Evolutionary conservation across 164 flowering plant species (phyloP).

Genomic region (Tetracentron sinense): DNA sequence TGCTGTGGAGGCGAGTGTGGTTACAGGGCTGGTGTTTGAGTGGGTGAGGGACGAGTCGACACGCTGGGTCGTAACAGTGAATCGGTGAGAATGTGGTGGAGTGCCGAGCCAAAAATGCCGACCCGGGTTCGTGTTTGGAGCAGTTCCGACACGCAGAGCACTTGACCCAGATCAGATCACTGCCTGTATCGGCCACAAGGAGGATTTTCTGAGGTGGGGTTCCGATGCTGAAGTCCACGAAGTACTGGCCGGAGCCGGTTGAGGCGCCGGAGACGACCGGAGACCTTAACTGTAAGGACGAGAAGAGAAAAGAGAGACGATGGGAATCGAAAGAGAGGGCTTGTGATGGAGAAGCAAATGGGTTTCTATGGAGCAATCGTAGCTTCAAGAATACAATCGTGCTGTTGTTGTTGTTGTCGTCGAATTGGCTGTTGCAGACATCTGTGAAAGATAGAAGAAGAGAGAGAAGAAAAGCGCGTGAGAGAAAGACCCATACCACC

Average conservation of each 20-base stretch:
- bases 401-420: neutral
- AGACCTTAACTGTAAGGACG: neutral
- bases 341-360: conserved; percentile 4
- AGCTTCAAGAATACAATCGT: conserved; percentile 11
- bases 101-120: conserved; percentile 52
- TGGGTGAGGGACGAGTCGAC: conserved; percentile 47
- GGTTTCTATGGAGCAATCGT: conserved; percentile 15
- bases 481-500: neutral
- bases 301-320: conserved; percentile 11
- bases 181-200: conserved; percentile 75
- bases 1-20: conserved; percentile 51
- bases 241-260: conserved; percentile 27
- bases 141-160: conserved; percentile 71
- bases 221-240: conserved; percentile 52
- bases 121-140: conserved; percentile 28
- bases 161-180: conserved; percentile 69
- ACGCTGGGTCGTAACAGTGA: conserved; percentile 50
- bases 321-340: conserved; percentile 9
- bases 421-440: conserved; percentile 2
- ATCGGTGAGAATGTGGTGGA: conserved; percentile 54
- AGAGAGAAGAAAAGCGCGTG: neutral
- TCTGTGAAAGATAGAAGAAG: neutral
- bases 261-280: conserved; percentile 29
- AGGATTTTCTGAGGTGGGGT: conserved; percentile 67
- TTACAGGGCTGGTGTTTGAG: conserved; percentile 32